phyloP scores from a whole-genome alignment of 2,329 filamentous ascomycete genomes.

The Colletotrichum magnum region DNA sequence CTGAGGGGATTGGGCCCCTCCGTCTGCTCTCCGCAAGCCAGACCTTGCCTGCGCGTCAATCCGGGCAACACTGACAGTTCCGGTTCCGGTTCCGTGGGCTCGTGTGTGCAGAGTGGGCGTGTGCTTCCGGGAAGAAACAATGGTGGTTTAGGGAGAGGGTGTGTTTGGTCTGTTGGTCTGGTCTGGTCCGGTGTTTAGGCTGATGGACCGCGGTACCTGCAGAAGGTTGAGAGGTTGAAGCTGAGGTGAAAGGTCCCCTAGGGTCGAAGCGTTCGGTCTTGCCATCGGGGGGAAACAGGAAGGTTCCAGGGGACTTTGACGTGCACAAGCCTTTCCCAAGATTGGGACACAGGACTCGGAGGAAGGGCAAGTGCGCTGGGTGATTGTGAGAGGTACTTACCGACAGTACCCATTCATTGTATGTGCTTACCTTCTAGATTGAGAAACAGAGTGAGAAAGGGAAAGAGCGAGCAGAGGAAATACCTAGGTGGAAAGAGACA shows the following conservation, averaged over 20 bases:
- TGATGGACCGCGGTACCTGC: constrained; percentile 37
- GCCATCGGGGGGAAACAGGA: constrained; percentile 6
- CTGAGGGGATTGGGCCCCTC: constrained; percentile 19
- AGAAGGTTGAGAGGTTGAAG: constrained; percentile 38
- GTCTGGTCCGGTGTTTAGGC: constrained; percentile 38
- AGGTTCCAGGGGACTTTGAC: constrained; percentile 35
- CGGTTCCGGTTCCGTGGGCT: constrained; percentile 10
- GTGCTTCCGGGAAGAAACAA: constrained; percentile 30
- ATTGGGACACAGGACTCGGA: constrained; percentile 6
- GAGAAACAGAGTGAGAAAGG: neutral
- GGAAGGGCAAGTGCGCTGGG: neutral
- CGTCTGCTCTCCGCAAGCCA: constrained; percentile 19
- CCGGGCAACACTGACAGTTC: constrained; percentile 28
- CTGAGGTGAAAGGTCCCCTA: constrained; percentile 40
- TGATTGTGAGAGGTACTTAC: too few species aligned
- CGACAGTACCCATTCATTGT: too few species aligned
- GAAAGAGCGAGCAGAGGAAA: neutral
- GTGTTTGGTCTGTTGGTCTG: constrained; percentile 6
- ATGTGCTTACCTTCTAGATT: too few species aligned
- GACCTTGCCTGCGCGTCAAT: constrained; percentile 4
- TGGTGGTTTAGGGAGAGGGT: constrained; percentile 25
- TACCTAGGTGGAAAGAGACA: neutral
- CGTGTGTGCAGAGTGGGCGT: neutral
- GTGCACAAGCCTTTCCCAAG: constrained; percentile 15
- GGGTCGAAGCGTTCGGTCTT: constrained; percentile 33